phyloP scores from a whole-genome alignment of 2,329 filamentous ascomycete genomes.

The Botrytis squamosa region DNA sequence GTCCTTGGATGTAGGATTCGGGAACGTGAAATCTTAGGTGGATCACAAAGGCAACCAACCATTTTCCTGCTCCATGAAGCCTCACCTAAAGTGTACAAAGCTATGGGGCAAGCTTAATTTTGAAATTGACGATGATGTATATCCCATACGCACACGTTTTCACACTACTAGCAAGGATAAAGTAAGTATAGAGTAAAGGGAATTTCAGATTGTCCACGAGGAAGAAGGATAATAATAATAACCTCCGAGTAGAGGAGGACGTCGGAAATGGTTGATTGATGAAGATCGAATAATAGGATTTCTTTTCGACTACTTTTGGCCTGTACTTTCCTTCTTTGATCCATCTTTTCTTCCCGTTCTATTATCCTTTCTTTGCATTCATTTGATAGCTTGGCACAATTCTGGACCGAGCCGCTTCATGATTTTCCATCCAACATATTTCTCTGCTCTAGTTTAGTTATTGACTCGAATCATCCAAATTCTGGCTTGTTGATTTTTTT shows the following conservation, averaged over 20 bases:
- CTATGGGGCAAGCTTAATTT: not conserved
- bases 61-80: not conserved
- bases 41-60: not conserved
- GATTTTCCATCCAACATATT: not conserved
- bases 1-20: not conserved
- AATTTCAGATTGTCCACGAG: not conserved
- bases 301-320: not conserved
- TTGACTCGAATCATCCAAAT: not conserved
- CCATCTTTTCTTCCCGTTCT: not conserved
- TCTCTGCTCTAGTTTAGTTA: not conserved
- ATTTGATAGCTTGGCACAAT: not conserved
- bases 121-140: constrained; percentile 6
- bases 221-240: not conserved
- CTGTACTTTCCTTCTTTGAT: not conserved
- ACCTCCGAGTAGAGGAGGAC: not conserved
- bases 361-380: not conserved
- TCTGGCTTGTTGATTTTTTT: not conserved
- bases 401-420: not conserved
- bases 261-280: not conserved
- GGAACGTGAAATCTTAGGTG: not conserved
- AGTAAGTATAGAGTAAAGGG: not conserved
- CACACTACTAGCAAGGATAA: not conserved
- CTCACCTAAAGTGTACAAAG: not conserved
- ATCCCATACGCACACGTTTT: constrained; percentile 11
- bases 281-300: not conserved